phyloP scores from a whole-genome alignment of 1,284 basidiomycete genomes.

The Boletus sp. region DNA sequence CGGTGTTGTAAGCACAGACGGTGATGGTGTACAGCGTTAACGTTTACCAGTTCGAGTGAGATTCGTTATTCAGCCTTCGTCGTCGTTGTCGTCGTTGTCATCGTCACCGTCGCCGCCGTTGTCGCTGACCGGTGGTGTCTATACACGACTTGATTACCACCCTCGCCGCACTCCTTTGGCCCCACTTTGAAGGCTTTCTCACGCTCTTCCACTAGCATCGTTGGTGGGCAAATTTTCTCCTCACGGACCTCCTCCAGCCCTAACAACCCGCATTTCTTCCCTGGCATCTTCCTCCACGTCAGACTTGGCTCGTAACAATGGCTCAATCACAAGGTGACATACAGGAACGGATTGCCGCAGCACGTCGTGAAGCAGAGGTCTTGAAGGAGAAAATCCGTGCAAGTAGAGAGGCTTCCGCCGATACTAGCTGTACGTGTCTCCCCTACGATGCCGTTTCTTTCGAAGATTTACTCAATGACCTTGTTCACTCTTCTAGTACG shows the following conservation, averaged over 20 bases:
- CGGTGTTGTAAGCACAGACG: conserved; percentile 16
- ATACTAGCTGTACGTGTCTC: conserved; percentile 80
- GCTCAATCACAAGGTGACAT: conserved; percentile 82
- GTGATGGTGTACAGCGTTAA: conserved; percentile 8
- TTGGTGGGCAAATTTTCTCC: conserved; percentile 29
- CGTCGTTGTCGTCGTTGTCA: conserved; percentile 8
- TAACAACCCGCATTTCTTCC: background rate
- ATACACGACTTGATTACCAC: conserved; percentile 11
- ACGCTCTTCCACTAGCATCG: conserved; percentile 25
- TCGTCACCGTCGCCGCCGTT: conserved; percentile 5
- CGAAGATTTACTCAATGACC: conserved; percentile 15
- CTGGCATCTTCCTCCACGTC: background rate
- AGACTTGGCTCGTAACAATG: conserved; percentile 41
- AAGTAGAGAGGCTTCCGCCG: conserved; percentile 91
- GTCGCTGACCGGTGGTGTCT: conserved; percentile 10
- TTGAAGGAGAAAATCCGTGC: conserved; percentile 97
- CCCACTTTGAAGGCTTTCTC: conserved; percentile 20
- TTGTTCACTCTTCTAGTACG: conserved; percentile 58
- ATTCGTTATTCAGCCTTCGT: conserved; percentile 8
- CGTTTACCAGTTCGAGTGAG: conserved; percentile 17
- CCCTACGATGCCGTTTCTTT: background rate
- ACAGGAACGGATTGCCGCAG: conserved; percentile 92
- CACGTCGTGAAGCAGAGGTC: conserved; percentile 92
- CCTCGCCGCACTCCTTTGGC: conserved; percentile 12
- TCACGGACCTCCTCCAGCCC: conserved; percentile 3